phyloP scores from a whole-genome alignment of 2,329 filamentous ascomycete species.

The Rugonectria rugulosa region DNA sequence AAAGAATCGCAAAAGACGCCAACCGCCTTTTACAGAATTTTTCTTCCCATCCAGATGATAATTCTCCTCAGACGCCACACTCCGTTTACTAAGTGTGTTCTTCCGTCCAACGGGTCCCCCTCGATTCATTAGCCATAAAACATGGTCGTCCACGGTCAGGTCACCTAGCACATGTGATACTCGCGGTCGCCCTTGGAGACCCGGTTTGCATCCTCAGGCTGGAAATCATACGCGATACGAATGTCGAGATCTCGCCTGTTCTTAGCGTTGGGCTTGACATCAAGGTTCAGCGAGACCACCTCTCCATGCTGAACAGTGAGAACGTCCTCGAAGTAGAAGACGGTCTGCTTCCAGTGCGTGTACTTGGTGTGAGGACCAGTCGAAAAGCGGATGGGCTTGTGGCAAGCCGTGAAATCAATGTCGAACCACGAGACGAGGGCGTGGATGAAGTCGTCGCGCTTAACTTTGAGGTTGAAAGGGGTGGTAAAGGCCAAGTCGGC shows the following conservation, averaged over 20 bases:
- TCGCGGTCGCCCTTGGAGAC: conserved; percentile 72
- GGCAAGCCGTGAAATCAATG: conserved; percentile 97
- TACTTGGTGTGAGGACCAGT: conserved; percentile 99
- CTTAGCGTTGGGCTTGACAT: conserved; percentile 89
- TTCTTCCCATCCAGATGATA: conserved; percentile 21
- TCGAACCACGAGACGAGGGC: conserved; percentile 99
- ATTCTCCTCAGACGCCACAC: conserved; percentile 22
- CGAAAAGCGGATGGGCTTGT: conserved; percentile 96
- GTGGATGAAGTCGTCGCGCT: conserved; percentile 94
- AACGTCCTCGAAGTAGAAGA: conserved; percentile 95
- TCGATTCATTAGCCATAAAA: conserved; percentile 34
- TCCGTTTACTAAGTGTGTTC: conserved; percentile 3
- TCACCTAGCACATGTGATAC: conserved; percentile 77
- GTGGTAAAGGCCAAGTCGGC: conserved; percentile 85
- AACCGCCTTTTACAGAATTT: conserved; percentile 33
- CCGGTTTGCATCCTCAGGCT: conserved; percentile 77
- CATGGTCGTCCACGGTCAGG: conserved; percentile 17
- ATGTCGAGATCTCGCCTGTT: conserved; percentile 97
- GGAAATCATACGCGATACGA: conserved; percentile 80
- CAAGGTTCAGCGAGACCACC: conserved; percentile 74
- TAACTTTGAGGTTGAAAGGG: conserved; percentile 77
- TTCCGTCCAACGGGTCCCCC: conserved; percentile 28
- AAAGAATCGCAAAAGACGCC: conserved; percentile 39
- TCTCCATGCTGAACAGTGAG: conserved; percentile 91
- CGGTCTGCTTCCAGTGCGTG: conserved; percentile 99